Evolutionary conservation across 139 green algal species (phyloP).

Genomic region (Chlorella vulgaris): DNA sequence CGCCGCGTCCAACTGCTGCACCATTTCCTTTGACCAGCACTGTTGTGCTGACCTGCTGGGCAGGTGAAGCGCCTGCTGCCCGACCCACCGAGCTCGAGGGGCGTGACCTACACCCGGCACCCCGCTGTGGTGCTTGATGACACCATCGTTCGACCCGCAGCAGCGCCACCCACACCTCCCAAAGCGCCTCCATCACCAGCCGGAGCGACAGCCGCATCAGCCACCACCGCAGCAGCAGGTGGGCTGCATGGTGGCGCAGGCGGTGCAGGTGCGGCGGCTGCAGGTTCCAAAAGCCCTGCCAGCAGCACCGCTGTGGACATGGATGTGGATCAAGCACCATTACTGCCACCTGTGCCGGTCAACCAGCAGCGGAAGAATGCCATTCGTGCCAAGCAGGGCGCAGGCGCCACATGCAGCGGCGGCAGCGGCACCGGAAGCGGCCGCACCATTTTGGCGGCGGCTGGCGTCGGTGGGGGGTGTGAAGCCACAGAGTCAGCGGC

Average conservation of each 20-base stretch:
- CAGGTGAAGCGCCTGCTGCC: constrained; percentile 43
- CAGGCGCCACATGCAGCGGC: too few relatives aligned
- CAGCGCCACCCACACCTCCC: background rate
- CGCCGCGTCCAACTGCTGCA: background rate
- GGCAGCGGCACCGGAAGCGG: background rate
- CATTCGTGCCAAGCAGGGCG: constrained; percentile 22
- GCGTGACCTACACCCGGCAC: constrained; percentile 11
- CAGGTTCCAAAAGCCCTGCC: too few relatives aligned
- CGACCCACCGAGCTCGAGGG: constrained; percentile 29
- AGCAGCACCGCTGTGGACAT: too few relatives aligned
- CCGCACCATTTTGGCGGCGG: too few relatives aligned
- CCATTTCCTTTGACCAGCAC: background rate
- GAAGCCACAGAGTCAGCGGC: too few relatives aligned
- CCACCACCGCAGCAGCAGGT: background rate
- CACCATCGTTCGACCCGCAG: constrained; percentile 19
- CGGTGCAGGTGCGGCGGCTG: too few relatives aligned
- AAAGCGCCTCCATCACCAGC: background rate
- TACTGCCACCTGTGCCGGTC: background rate
- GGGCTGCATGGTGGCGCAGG: too few relatives aligned
- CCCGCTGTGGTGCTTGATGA: constrained; percentile 16
- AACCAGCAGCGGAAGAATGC: constrained; percentile 38
- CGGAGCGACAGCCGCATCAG: too few relatives aligned
- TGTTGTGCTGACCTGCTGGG: background rate
- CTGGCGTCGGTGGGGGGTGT: too few relatives aligned
- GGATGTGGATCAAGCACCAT: background rate